Conservation (phyloP, 192 early-diverging fungal species). For the Coemansia aciculifera region DNA sequence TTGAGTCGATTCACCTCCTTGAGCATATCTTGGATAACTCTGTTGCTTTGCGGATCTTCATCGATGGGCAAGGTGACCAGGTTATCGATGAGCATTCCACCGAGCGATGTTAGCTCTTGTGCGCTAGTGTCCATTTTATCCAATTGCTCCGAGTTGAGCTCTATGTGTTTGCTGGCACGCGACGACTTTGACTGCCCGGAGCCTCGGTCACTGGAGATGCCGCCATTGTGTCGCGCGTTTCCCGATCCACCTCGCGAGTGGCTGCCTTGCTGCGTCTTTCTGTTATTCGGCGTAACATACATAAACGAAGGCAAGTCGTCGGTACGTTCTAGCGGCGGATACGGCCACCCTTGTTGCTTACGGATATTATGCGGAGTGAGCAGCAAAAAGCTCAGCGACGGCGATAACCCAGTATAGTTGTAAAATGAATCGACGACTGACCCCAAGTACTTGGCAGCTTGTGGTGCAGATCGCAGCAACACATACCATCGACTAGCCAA, state of each 20-base stretch:
- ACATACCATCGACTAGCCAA: slow-evolving; percentile 30
- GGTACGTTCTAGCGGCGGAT: slow-evolving; percentile 6
- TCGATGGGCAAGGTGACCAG: slow-evolving; percentile 18
- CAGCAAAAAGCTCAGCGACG: slow-evolving; percentile 13
- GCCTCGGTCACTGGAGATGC: neutral
- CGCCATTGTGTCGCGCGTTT: neutral
- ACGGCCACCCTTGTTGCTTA: slow-evolving; percentile 19
- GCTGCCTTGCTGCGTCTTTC: neutral
- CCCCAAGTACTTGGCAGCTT: slow-evolving; percentile 9
- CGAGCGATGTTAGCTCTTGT: slow-evolving; percentile 21
- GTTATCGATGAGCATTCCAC: slow-evolving; percentile 35
- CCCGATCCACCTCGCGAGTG: neutral
- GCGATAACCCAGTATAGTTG: slow-evolving; percentile 6
- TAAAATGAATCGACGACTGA: slow-evolving; percentile 28
- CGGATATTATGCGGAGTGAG: slow-evolving; percentile 1
- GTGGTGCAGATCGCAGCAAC: neutral
- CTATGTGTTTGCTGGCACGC: neutral
- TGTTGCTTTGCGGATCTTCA: slow-evolving; percentile 23
- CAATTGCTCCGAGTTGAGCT: slow-evolving; percentile 6
- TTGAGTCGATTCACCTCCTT: slow-evolving; percentile 5
- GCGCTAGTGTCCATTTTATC: slow-evolving; percentile 14
- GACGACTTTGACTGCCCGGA: neutral
- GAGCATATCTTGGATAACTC: slow-evolving; percentile 21
- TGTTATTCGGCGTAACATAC: slow-evolving; percentile 1
- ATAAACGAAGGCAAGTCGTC: neutral